Percentiles rank a stretch among this genome's conserved stretches.
phyloP scores from a whole-genome alignment of 1,284 basidiomycete species.

The Afroboletus lepidellus region DNA sequence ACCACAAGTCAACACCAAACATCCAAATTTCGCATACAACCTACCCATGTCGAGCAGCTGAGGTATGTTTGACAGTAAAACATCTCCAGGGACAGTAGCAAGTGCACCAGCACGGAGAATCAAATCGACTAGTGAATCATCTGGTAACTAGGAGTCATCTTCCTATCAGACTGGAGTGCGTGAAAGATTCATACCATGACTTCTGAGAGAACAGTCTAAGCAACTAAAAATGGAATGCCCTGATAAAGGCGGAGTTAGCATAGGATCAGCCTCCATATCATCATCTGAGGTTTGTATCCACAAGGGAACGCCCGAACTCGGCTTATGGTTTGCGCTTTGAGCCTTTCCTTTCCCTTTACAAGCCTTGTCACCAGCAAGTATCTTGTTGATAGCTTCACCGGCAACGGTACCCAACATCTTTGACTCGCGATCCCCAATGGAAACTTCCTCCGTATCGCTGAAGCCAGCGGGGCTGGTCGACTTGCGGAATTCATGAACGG shows the following conservation, averaged over 20 bases:
- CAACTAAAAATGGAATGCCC: slow-evolving; percentile 33
- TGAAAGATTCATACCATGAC: slow-evolving; percentile 37
- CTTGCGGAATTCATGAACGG: slow-evolving; percentile 30
- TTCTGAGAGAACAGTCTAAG: slow-evolving; percentile 36
- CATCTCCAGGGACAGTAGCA: slow-evolving; percentile 25
- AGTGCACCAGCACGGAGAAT: slow-evolving; percentile 44
- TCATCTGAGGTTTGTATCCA: slow-evolving; percentile 33
- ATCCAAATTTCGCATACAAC: slow-evolving; percentile 5
- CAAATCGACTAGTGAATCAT: slow-evolving; percentile 36
- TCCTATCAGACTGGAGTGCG: background rate
- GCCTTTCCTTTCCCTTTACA: slow-evolving; percentile 25
- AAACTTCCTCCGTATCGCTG: slow-evolving; percentile 31
- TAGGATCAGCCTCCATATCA: slow-evolving; percentile 29
- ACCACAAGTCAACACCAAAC: slow-evolving; percentile 1
- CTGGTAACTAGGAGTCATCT: slow-evolving; percentile 30
- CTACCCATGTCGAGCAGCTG: slow-evolving; percentile 45
- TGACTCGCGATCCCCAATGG: slow-evolving; percentile 34
- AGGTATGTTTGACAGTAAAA: slow-evolving; percentile 33
- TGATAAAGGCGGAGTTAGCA: slow-evolving; percentile 10
- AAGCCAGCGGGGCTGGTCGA: slow-evolving; percentile 23
- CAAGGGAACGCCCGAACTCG: slow-evolving; percentile 39
- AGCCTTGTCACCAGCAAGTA: slow-evolving; percentile 39
- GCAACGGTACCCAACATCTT: slow-evolving; percentile 29
- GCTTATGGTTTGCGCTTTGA: slow-evolving; percentile 2
- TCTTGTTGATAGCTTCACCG: slow-evolving; percentile 38